phyloP scores from a whole-genome alignment of 2,329 filamentous ascomycete genomes.

The Fonsecaea pugnacius region DNA sequence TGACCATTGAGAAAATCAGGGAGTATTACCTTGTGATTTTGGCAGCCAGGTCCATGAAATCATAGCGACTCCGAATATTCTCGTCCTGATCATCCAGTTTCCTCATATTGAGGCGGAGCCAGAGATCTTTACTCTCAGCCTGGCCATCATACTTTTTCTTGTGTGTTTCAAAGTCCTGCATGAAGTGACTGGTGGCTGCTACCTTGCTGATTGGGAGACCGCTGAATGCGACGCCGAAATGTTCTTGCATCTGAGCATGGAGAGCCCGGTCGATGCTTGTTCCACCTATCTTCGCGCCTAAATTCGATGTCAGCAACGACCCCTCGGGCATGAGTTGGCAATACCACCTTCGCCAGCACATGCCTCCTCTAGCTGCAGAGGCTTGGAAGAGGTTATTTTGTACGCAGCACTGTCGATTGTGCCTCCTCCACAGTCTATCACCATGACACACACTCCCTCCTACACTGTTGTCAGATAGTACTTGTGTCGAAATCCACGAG shows the following conservation, averaged over 20 bases:
- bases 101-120: neutral
- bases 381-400: slow-evolving; percentile 14
- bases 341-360: slow-evolving; percentile 18
- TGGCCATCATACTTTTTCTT: slow-evolving; percentile 41
- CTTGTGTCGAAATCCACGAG: neutral
- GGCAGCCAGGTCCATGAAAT: slow-evolving; percentile 8
- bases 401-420: slow-evolving; percentile 29
- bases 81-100: neutral
- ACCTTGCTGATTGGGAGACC: slow-evolving; percentile 36
- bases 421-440: slow-evolving; percentile 36
- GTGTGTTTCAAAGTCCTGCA: slow-evolving; percentile 42
- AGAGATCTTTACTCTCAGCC: neutral
- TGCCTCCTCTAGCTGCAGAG: slow-evolving; percentile 23
- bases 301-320: neutral
- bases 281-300: slow-evolving; percentile 43
- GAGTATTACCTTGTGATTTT: slow-evolving; percentile 1
- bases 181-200: slow-evolving; percentile 42
- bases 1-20: neutral
- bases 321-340: neutral
- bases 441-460: slow-evolving; percentile 15
- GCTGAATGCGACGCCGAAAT: slow-evolving; percentile 41
- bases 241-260: slow-evolving; percentile 39
- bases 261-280: slow-evolving; percentile 44
- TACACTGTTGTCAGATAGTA: neutral
- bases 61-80: neutral